Evolutionary conservation across 2,329 filamentous ascomycete species (phyloP).

Genomic region (Pseudogymnoascus verrucosus): DNA sequence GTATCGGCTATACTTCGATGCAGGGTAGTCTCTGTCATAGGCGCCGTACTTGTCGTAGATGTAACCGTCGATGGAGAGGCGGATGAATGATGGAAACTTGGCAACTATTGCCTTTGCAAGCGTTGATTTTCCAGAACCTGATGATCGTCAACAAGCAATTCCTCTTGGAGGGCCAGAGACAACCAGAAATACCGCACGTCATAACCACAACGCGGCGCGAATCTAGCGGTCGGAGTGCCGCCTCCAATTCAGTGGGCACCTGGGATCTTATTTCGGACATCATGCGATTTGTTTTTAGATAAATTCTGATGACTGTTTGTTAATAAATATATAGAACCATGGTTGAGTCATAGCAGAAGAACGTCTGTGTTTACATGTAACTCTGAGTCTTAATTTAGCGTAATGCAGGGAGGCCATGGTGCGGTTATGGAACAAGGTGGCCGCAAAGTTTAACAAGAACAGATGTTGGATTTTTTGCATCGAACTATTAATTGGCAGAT

Average conservation of each 20-base stretch:
- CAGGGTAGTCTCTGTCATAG: neutral
- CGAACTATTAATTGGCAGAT: neutral
- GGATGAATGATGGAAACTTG: neutral
- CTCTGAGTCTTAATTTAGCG: neutral
- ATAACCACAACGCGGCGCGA: neutral
- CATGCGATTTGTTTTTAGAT: neutral
- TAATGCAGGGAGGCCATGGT: neutral
- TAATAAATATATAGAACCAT: neutral
- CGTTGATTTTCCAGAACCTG: neutral
- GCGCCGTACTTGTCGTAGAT: neutral
- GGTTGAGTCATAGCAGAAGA: neutral
- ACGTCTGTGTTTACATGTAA: neutral
- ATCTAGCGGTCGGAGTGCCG: neutral
- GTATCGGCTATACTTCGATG: neutral
- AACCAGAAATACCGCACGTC: neutral
- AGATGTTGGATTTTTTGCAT: neutral
- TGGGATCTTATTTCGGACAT: neutral
- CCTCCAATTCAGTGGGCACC: neutral
- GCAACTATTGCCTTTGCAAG: neutral
- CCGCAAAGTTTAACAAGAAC: neutral
- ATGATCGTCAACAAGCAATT: neutral
- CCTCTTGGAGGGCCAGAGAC: neutral
- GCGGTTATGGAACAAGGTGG: neutral
- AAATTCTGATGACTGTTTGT: neutral
- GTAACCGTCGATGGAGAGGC: conserved; percentile 6